Base-by-base conservation (phyloP, 768 basidiomycete genomes). In the Suillus alpinus region DNA sequence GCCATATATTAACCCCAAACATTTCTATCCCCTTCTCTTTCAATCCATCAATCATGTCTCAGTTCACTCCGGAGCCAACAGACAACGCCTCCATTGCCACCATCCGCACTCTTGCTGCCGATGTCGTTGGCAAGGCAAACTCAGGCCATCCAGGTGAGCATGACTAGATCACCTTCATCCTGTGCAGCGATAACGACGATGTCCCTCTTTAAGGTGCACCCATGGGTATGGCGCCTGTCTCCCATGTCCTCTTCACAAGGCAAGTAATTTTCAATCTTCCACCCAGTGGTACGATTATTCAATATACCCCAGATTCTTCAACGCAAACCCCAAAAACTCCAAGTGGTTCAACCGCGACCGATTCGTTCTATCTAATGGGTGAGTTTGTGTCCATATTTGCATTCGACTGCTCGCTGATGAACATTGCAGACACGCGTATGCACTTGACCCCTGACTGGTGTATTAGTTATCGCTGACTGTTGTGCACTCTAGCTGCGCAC, bases 321-420 rank as follows among this genome's bases (percentile, higher is more conserved):
- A 90, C 65, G 87, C 88, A 69, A 95, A 94, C 78, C 91, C 94
- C 55, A 87, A 87, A 75, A 89, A 83, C 79, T 86, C 94, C 44
- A 88, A 92, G 75, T 96, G 94, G 95, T 90, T 89, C 79, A 96
- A 95, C 78, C 89, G 95, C 63, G 95, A 97, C 81, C 89, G 95
- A 76, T 98, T 96, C 69, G 95, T 98, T 62, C 87, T 97, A 66
- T 97, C 95, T 65, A 96, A 96, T 71, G 94, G 94, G 86, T 94
- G 75, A 66, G 89, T 77, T 44, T n/a, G 23, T 55, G 43, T 60
- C 29, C 34, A 53, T 41, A 20, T 36, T 12, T 36, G 41, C 16
- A 2, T 16, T 47, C 44, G 50, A 13, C 62, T 65, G 61, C 55
- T 60, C 57, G 59, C 46, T 71, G 20, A 63, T 50, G 52, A 52